Percentiles rank a stretch among this genome's conserved stretches.
Evolutionary conservation across 257 asterid species (phyloP).

Genomic region (Nicotiana sylvestris): DNA sequence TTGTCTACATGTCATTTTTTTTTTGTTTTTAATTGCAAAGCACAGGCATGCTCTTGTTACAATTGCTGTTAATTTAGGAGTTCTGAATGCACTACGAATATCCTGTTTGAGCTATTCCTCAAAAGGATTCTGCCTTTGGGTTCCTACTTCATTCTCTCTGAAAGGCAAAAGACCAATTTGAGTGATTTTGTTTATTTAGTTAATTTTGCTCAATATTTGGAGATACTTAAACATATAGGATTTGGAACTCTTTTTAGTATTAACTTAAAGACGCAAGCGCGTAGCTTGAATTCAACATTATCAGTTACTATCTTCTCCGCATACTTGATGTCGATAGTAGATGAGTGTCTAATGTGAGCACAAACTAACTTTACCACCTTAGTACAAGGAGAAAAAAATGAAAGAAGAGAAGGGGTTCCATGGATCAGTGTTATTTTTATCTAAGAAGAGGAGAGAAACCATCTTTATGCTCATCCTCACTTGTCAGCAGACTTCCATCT

Average conservation of each 20-base stretch:
- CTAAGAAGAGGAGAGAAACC: conserved; percentile 6
- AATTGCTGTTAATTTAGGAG: not conserved
- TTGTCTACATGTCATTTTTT: not conserved
- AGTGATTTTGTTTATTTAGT: not conserved
- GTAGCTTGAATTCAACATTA: not conserved
- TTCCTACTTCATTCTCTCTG: not conserved
- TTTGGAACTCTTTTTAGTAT: not conserved
- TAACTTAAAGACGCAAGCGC: not conserved
- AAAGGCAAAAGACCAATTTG: not conserved
- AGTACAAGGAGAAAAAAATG: not conserved
- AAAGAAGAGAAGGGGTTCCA: not conserved
- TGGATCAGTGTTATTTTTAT: not conserved
- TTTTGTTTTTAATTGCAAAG: not conserved
- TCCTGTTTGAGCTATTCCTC: not conserved
- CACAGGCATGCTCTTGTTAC: not conserved
- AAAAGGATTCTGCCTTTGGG: not conserved
- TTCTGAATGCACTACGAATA: not conserved
- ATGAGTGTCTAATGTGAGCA: not conserved
- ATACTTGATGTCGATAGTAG: not conserved
- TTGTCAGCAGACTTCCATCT: not conserved
- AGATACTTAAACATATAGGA: not conserved
- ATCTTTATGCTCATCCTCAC: not conserved
- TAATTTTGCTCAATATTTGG: not conserved
- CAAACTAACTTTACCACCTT: not conserved
- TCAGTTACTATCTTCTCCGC: not conserved